These are phyloP conservation scores for Cornus controversa DNA, from an alignment of 148 eudicot species.

Conservation along the genomic window DNA sequence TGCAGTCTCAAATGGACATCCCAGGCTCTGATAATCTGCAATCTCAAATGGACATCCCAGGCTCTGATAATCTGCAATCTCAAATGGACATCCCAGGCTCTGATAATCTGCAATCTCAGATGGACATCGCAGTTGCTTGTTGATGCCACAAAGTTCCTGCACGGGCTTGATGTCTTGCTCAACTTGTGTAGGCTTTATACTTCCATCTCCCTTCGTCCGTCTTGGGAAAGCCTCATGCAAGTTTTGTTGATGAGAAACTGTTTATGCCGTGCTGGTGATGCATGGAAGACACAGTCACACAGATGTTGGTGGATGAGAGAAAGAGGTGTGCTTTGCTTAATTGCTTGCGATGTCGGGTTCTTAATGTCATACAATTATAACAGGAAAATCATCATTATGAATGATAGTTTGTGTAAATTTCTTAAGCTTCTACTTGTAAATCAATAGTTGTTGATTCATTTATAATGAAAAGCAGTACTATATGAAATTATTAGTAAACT, in stretches of 20 bases:
- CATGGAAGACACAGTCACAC: background rate
- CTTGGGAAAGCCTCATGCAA: too few species aligned
- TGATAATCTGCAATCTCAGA: conserved; percentile 30
- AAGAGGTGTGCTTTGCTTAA: background rate
- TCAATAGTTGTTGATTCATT: background rate
- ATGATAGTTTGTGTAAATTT: background rate
- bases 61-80: conserved; percentile 27
- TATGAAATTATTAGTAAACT: background rate
- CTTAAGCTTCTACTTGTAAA: too few species aligned
- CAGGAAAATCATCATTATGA: background rate
- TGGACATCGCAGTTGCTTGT: conserved; percentile 46
- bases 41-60: conserved; percentile 36
- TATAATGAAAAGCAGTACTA: background rate
- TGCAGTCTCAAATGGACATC: conserved; percentile 18
- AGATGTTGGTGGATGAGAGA: background rate
- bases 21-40: conserved; percentile 42
- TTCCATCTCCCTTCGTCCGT: background rate
- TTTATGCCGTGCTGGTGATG: background rate
- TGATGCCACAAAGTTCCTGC: conserved; percentile 19
- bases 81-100: conserved; percentile 33
- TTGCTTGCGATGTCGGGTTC: background rate
- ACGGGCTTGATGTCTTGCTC: background rate
- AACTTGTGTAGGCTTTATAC: background rate
- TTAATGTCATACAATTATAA: too few species aligned
- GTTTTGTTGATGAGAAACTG: too few species aligned